These are phyloP conservation scores for Apiospora aurea DNA, from an alignment of 2,329 filamentous ascomycete species.

Conservation along the genomic window DNA sequence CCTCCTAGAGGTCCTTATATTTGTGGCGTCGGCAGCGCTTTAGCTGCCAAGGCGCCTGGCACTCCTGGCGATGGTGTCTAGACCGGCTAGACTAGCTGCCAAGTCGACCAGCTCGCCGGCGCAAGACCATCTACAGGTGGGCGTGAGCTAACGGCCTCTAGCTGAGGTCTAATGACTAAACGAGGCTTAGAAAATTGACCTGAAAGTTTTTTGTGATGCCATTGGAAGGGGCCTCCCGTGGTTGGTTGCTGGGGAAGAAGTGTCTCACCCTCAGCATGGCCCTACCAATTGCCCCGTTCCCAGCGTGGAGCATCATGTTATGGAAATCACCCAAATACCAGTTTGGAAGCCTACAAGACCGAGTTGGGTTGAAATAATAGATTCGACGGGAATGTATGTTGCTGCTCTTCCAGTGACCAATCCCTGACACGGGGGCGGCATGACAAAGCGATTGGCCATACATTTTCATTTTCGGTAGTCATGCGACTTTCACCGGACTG, in stretches of 20 bases:
- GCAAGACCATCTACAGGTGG: background rate
- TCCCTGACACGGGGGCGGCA: too few relatives aligned
- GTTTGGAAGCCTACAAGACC: too few relatives aligned
- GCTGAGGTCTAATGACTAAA: background rate
- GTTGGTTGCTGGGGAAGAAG: background rate
- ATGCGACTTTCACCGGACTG: too few relatives aligned
- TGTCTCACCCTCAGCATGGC: background rate
- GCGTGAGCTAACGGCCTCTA: background rate
- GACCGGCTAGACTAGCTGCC: background rate
- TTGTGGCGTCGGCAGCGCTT: background rate
- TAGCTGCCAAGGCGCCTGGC: constrained; percentile 5
- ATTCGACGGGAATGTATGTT: too few relatives aligned
- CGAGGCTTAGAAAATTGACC: background rate
- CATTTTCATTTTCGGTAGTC: too few relatives aligned
- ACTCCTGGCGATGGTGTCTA: background rate
- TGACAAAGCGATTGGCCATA: too few relatives aligned
- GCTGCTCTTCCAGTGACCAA: too few relatives aligned
- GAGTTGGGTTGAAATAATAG: too few relatives aligned
- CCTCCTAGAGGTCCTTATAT: background rate
- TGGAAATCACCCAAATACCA: background rate
- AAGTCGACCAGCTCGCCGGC: constrained; percentile 3
- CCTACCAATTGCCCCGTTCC: background rate
- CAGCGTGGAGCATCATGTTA: background rate
- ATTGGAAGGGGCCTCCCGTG: background rate
- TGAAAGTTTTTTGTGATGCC: background rate